These are phyloP conservation scores for Pichia deserticola DNA, from an alignment of 805 yeast genomes.

Conservation along the genomic window DNA sequence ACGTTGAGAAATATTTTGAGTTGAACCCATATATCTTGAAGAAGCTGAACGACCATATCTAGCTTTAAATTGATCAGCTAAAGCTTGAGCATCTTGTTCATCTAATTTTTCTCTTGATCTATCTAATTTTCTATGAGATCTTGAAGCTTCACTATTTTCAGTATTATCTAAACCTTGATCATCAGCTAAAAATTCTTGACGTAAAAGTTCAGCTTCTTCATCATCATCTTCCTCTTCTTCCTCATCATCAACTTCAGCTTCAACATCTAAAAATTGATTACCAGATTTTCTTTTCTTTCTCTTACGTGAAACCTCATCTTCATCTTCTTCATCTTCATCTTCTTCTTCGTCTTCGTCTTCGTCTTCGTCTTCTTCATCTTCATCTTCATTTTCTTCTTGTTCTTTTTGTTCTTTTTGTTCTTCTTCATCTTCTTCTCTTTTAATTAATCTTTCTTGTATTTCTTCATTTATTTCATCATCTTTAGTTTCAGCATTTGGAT, in stretches of 20 bases:
- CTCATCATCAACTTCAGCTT: slow-evolving; percentile 97
- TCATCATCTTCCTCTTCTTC: slow-evolving; percentile 92
- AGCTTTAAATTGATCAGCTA: slow-evolving; percentile 88
- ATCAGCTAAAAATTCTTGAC: slow-evolving; percentile 75
- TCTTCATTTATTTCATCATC: slow-evolving; percentile 2
- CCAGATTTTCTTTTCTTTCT: slow-evolving; percentile 45
- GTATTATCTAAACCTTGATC: slow-evolving; percentile 41
- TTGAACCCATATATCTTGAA: slow-evolving; percentile 74
- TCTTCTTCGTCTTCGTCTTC: slow-evolving; percentile 35
- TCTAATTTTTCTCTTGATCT: slow-evolving; percentile 72
- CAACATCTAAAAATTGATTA: slow-evolving; percentile 93
- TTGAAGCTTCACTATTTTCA: slow-evolving; percentile 41
- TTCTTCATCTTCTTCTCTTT: slow-evolving; percentile 2
- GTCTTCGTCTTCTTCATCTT: slow-evolving; percentile 17
- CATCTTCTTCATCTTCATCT: slow-evolving; percentile 49
- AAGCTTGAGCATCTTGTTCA: slow-evolving; percentile 89
- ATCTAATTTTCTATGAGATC: slow-evolving; percentile 87
- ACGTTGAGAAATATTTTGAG: slow-evolving; percentile 87
- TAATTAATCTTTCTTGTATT: not conserved
- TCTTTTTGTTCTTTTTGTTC: slow-evolving; percentile 14
- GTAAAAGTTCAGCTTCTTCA: slow-evolving; percentile 83
- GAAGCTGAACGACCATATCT: slow-evolving; percentile 84
- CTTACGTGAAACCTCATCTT: slow-evolving; percentile 46
- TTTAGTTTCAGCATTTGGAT: too few relatives aligned
- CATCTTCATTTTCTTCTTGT: slow-evolving; percentile 15